phyloP scores from a whole-genome alignment of 176 grass and related monocot genomes.

The Aegilops tauschii region DNA sequence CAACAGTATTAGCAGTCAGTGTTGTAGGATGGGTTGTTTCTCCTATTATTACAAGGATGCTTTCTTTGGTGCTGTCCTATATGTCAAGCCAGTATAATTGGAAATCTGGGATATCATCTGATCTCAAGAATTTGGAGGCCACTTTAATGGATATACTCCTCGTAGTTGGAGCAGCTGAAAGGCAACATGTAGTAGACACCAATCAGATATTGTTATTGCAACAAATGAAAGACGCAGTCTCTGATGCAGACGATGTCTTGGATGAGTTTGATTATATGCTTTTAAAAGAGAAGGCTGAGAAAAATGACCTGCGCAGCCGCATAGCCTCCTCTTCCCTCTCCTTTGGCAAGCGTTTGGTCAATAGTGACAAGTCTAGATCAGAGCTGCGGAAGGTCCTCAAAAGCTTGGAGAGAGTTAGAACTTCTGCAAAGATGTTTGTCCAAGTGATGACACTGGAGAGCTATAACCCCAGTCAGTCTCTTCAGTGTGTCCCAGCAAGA shows the following conservation, averaged over 20 bases:
- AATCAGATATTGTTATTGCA: conserved; percentile 23
- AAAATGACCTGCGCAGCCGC: background rate
- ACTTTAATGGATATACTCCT: conserved; percentile 30
- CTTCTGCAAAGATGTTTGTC: conserved; percentile 23
- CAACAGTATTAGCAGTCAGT: background rate
- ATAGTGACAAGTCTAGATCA: background rate
- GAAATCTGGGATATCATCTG: conserved; percentile 22
- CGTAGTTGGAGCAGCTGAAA: conserved; percentile 25
- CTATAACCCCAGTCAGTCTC: background rate
- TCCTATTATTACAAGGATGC: conserved; percentile 35
- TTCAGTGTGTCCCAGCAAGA: background rate
- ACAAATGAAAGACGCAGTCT: conserved; percentile 40
- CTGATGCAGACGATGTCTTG: conserved; percentile 43
- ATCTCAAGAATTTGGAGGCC: conserved; percentile 37
- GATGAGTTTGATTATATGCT: conserved; percentile 45
- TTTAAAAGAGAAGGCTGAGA: conserved; percentile 13
- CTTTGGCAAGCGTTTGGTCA: conserved; percentile 8
- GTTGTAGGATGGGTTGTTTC: conserved; percentile 45
- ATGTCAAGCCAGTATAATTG: conserved; percentile 23
- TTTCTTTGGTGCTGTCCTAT: conserved; percentile 29
- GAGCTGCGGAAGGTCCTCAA: background rate
- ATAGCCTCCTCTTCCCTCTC: background rate
- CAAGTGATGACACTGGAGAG: background rate
- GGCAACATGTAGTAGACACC: background rate
- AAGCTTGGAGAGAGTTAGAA: conserved; percentile 20